Percentiles rank a stretch among this genome's conserved stretches.
phyloP scores from a whole-genome alignment of 306 rosid species.

The Vicia faba region DNA sequence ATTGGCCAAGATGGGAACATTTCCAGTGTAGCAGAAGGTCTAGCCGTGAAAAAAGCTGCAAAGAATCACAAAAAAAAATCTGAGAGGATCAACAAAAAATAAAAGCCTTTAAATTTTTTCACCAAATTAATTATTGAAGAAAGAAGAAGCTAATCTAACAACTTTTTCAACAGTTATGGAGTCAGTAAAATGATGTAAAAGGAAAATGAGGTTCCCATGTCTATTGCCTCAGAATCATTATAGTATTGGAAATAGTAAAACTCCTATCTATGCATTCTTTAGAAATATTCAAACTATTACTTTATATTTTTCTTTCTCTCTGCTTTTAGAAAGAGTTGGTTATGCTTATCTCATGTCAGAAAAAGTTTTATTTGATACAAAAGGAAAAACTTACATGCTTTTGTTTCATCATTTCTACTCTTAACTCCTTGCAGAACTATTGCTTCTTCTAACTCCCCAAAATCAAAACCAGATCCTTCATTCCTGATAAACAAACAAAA shows the following conservation, averaged over 20 bases:
- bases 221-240: slow-evolving; percentile 63
- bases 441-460: slow-evolving; percentile 93
- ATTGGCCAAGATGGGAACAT: slow-evolving; percentile 99
- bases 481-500: slow-evolving; percentile 45
- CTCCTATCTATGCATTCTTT: slow-evolving; percentile 9
- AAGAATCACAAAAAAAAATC: slow-evolving; percentile 69
- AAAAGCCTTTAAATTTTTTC: slow-evolving; percentile 42
- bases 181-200: slow-evolving; percentile 66
- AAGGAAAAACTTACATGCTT: slow-evolving; percentile 59
- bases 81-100: slow-evolving; percentile 57
- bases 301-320: slow-evolving; percentile 39
- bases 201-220: slow-evolving; percentile 51
- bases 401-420: slow-evolving; percentile 68
- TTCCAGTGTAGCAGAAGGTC: slow-evolving; percentile 95
- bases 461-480: slow-evolving; percentile 76
- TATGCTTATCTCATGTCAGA: slow-evolving; percentile 56
- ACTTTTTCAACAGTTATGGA: slow-evolving; percentile 69
- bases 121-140: slow-evolving; percentile 35
- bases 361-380: slow-evolving; percentile 23
- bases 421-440: slow-evolving; percentile 77
- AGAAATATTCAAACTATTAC: slow-evolving; percentile 53
- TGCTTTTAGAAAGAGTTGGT: slow-evolving; percentile 48
- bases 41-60: slow-evolving; percentile 84
- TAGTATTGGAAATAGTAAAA: slow-evolving; percentile 63
- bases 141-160: slow-evolving; percentile 71